Conservation (phyloP, 2,329 filamentous ascomycete genomes). For the Zopfia rhizophila region DNA sequence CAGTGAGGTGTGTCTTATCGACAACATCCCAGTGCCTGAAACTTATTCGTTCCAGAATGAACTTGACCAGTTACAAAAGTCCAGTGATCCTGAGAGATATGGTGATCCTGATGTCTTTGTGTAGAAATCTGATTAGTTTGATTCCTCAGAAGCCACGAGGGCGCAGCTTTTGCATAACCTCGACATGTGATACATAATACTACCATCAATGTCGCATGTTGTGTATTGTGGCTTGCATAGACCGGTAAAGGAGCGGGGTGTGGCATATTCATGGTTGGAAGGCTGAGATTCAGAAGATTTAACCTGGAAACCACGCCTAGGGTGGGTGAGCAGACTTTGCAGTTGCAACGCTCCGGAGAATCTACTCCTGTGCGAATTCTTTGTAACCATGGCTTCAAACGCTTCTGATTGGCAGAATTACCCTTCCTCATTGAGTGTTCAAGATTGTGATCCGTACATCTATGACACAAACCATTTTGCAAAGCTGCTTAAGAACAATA, state of each 20-base stretch:
- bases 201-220: neutral
- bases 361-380: too few species aligned
- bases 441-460: constrained; percentile 11
- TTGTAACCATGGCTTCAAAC: too few species aligned
- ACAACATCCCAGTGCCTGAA: neutral
- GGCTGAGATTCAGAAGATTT: too few species aligned
- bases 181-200: too few species aligned
- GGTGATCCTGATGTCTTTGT: neutral
- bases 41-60: constrained; percentile 5
- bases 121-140: neutral
- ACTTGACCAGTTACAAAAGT: constrained; percentile 6
- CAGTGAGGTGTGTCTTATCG: constrained; percentile 9
- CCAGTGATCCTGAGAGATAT: constrained; percentile 1
- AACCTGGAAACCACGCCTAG: too few species aligned
- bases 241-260: too few species aligned
- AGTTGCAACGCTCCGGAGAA: too few species aligned
- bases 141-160: too few species aligned
- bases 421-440: neutral
- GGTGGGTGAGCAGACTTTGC: too few species aligned
- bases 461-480: constrained; percentile 10
- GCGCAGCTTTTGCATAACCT: too few species aligned
- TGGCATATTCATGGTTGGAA: too few species aligned
- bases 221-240: neutral
- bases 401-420: neutral
- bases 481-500: constrained; percentile 11